Base-by-base conservation (phyloP, 768 basidiomycete species). In the Rhizopogon rudus region DNA sequence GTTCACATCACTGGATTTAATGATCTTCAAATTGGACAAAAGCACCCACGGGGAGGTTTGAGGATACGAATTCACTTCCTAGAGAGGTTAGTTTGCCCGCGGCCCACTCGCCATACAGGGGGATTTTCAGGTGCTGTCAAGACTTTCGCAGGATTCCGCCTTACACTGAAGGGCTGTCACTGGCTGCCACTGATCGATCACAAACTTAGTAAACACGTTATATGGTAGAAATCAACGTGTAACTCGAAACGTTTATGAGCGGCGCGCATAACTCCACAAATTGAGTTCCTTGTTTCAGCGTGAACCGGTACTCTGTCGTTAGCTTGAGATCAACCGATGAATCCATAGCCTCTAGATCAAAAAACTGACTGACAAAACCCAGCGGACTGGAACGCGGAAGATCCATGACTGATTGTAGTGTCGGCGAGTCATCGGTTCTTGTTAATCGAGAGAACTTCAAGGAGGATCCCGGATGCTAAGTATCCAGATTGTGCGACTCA, bases 121-220 rank as follows among this genome's bases (percentile, higher is more conserved):
- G 46, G 46, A 49, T 49, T 20, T 16, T 49, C 46, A 49, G 13
- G 20, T 33, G 45, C 17, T 48, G 7, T 20, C 7, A 12, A 46
- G 35, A 14, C 5, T 40, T 16, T 3, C 2, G 40, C 35, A 35
- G 35, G 35, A 37, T 10, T 37, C 35, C 13, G 40, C 40, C 20
- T 35, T 49, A 48, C 17, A 33, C 31, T 33, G 33, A 49, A 22
- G 46, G 46, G 46, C 46, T 49, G 46, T 33, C 46, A 49, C 33
- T 22, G 46, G 46, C 46, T 49, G 46, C 46, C 46, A 37, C 46
- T 22, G 46, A 49, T 49, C 46, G 46, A 37, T 37, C 46, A 14
- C 10, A 49, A 22, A 37, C 31, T 17, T 33, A 17, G n/a, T n/a
- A 33, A 33, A 33, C n/a, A 40, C n/a, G 40, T 17, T 35, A 35